Evolutionary conservation across 2,329 filamentous ascomycete species (phyloP), one percentile per base, ranked within the genome.

Genomic region (Botryosphaeria dothidea): DNA sequence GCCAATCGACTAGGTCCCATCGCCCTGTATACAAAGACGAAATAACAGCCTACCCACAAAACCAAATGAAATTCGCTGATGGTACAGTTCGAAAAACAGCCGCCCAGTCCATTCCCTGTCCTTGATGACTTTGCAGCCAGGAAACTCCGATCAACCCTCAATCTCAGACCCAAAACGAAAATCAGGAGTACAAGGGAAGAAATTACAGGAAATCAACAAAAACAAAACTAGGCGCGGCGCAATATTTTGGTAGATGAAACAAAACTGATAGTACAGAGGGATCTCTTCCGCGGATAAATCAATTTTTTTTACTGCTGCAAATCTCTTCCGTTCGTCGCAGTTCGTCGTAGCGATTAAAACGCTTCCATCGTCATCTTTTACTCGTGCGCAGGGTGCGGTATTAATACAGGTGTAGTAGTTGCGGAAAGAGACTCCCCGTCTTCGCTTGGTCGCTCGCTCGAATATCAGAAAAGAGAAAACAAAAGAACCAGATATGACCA

Each of bases 391-490:
- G 41, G 54, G 54, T 45, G 31, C 21, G 36, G 56, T 60, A 60
- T 46, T 60, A 60, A 60, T 60, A 60, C 56, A 60, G 41, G 25
- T 21, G 56, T 60, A 34, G 27, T 60, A 34, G 27, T 43, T 34
- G 31, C 31, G 7, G 31, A 34, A 34, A 25, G 46, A 46, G 13
- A 27, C 25, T 21, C 25, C 11, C 27, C 56, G 17, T 45, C 38
- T 19, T 46, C 25, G 41, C 41, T 60, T 17, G 38, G 25, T 60
- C 56, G 56, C 56, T 60, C 29, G 41, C 56, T 60, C n/a, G 25
- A 36, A 60, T 34, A 60, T 34, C 41, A 60, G 8, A n/a, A 46
- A 11, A 60, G 34, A 46, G 11, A 29, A 43, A 17, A 23, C 36
- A 58, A 23, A 27, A 43, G 19, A 15, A 57, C 31, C 31, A 56